phyloP scores from a whole-genome alignment of 2,329 filamentous ascomycete species.

The Paraphoma chrysanthemicola region DNA sequence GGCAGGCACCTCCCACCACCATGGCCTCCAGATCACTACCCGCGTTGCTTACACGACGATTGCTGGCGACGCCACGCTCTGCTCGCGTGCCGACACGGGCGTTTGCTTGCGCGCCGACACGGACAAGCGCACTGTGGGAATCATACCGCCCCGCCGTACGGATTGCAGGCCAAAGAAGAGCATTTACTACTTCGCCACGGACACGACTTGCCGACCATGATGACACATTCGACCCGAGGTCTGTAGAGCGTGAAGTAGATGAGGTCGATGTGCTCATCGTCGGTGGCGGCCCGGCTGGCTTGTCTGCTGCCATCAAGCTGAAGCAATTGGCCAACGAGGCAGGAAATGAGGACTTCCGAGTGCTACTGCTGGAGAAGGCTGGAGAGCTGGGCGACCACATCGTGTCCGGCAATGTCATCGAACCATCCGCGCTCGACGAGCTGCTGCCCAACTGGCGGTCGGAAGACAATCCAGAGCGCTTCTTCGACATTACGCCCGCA shows the following conservation, averaged over 20 bases:
- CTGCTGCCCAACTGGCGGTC: conserved; percentile 92
- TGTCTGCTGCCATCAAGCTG: conserved; percentile 89
- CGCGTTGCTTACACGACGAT: conserved; percentile 33
- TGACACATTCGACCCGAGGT: conserved; percentile 52
- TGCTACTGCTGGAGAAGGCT: conserved; percentile 92
- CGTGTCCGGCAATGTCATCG: conserved; percentile 92
- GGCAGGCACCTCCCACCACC: conserved; percentile 11
- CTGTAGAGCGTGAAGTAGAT: conserved; percentile 86
- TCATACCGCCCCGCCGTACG: conserved; percentile 41
- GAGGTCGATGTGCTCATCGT: conserved; percentile 97
- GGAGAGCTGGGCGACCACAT: conserved; percentile 95
- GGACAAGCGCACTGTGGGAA: conserved; percentile 19
- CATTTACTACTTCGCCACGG: conserved; percentile 42
- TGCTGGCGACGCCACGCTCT: conserved; percentile 29
- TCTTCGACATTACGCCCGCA: conserved; percentile 85
- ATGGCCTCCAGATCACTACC: conserved; percentile 44
- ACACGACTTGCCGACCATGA: conserved; percentile 45
- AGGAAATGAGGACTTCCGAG: conserved; percentile 94
- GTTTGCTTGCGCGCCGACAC: conserved; percentile 24
- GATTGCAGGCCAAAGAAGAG: conserved; percentile 47
- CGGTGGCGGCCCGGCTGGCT: conserved; percentile 91
- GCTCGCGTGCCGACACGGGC: conserved; percentile 23
- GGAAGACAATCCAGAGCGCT: conserved; percentile 85
- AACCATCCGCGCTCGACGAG: conserved; percentile 87
- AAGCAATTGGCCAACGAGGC: conserved; percentile 96